Evolutionary conservation across 2,329 filamentous ascomycete genomes (phyloP), one percentile per base, ranked within the genome.

Genomic region (Aspergillus novofumigatus): DNA sequence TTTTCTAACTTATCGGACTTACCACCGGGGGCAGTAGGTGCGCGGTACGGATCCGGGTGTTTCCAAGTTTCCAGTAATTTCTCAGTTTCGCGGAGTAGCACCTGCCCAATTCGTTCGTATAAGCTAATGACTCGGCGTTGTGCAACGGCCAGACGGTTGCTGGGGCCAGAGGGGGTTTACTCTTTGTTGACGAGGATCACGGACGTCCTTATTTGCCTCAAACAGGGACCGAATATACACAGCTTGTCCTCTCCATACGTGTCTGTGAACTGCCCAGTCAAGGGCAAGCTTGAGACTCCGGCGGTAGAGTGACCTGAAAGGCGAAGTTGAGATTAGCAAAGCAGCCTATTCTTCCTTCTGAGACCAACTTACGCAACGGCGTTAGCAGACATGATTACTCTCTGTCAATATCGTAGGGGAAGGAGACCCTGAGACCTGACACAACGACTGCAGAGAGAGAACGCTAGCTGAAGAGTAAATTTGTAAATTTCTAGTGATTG

Each of bases 201-300:
- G 86, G 59, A 97, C 81, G 72, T 91, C 81, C 73, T 86, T 90
- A 77, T 99, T 97, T 57, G 91, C 91, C 75, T 99, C 94, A 72
- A 97, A 99, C 14, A 97, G 83, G 41, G 89, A 92, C 68, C 94
- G 88, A 69, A 99, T 96, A 76, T 99, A 97, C 62, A 97, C 80
- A 32, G 94, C 94, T 77, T 97, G 94, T 61, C 93, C 92, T 68
- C 94, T 89, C 93, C 94, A 99, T 60, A 97, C 79, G 69, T 93
- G 86, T 65, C 94, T 86, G 74, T 97, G 90, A 62, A 97, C 92
- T 57, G 91, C 86, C 94, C 94, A 99, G 80, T 97, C 92, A 64
- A 97, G 86, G 45, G 94, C 84, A 63, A 97, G 86, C 83, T 97
- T 97, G 72, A 99, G 78, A 26, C 92, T 92, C 67, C 92, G 91